A percentile compares a stretch with the other conserved stretches of the same genome.
phyloP scores from a whole-genome alignment of 139 green algal species.

The Micromonas pusilla region DNA sequence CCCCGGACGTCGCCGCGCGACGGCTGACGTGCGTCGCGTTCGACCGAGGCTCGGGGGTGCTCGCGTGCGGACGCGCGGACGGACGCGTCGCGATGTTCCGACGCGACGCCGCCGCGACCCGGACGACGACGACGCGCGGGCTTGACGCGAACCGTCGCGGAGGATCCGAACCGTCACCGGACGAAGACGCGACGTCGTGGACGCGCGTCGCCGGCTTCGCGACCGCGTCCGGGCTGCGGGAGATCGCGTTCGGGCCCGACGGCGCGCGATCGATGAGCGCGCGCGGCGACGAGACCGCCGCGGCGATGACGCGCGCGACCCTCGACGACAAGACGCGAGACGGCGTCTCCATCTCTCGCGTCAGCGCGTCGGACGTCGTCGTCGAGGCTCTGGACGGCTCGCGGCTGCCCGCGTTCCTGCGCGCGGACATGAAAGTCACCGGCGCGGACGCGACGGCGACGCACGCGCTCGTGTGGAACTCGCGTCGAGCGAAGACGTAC shows the following conservation, averaged over 20 bases:
- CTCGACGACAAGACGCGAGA: background rate
- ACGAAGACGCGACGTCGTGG: background rate
- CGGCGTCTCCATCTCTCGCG: background rate
- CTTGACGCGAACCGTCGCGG: no score
- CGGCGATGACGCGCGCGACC: conserved; percentile 8
- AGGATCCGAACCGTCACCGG: no score
- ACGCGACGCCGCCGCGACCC: background rate
- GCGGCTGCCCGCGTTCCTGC: background rate
- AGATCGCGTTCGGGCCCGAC: background rate
- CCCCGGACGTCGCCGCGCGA: no score
- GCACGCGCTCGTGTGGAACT: conserved; percentile 49
- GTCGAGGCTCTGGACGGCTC: background rate
- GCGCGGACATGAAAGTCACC: background rate
- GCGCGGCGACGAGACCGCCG: background rate
- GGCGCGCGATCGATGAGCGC: background rate
- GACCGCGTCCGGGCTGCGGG: background rate
- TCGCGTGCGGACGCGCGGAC: no score
- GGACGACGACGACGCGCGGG: background rate
- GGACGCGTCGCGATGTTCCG: background rate
- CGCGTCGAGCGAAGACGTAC: conserved; percentile 20
- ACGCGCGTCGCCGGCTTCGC: background rate
- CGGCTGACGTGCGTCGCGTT: no score
- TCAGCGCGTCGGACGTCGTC: background rate
- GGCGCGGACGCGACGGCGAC: conserved; percentile 46
- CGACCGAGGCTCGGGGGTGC: no score